Evolutionary conservation across 2,329 filamentous ascomycete genomes (phyloP), one percentile per base, ranked within the genome.

Genomic region (Claviceps paspali): DNA sequence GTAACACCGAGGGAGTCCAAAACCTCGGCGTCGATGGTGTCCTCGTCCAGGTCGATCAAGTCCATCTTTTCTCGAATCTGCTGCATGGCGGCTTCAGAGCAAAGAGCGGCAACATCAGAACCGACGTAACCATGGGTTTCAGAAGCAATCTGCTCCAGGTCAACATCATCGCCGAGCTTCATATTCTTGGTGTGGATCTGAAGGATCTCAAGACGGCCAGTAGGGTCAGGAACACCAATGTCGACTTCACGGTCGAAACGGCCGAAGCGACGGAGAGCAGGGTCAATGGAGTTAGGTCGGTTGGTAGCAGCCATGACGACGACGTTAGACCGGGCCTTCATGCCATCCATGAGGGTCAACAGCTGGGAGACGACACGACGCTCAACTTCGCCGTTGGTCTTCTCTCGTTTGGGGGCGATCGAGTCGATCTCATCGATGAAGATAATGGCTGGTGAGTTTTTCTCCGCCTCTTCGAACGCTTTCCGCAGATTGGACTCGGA

Each of bases 31-130:
- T 98, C 91, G 45, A 98, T 98, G 44, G 91, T 98, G 56, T 98
- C 91, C 67, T 98, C 91, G 47, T 98, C 91, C 24, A 98, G 74
- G 63, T 98, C 91, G 49, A 98, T 98, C 46, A 98, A 76, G 58
- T 98, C 91, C 91, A 98, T 98, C 81, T 98, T 98, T 67, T 98
- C 91, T 67, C 91, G 88, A 63, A 98, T 98, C 67, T 98, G 91
- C 63, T 98, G 91, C 91, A 98, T 98, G 46, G 91, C 91, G 57
- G 91, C 91, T 65, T 98, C 91, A 6, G 91, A 98, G 68, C 91
- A 98, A 43, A 98, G 84, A 22, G 91, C 93, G 41, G 91, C 91
- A 60, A 98, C 71, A 79, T 98, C 91, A 23, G 91, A 96, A 69
- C 91, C 91, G 48, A 98, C 91, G 53, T 96, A 98, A 67, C 91